Conservation (phyloP, 768 basidiomycete genomes). For the Rhizopogon sp. region DNA sequence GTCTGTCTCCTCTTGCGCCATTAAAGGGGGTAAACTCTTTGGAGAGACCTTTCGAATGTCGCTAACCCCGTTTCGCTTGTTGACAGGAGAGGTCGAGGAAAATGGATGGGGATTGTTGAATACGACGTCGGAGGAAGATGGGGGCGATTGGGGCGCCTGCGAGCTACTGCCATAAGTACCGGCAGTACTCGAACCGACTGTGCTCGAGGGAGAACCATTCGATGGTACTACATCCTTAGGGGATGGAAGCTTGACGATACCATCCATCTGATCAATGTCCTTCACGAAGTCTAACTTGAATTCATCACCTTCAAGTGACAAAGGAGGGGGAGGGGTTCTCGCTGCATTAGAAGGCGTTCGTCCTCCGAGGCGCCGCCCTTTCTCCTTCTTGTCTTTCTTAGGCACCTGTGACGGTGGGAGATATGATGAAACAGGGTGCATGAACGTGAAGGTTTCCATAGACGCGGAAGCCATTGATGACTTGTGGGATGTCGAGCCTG, state of each 20-base stretch:
- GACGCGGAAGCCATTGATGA: background rate
- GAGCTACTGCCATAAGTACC: conserved; percentile 36
- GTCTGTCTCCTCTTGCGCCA: conserved; percentile 7
- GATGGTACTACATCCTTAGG: conserved; percentile 10
- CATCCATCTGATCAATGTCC: conserved; percentile 63
- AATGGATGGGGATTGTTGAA: conserved; percentile 33
- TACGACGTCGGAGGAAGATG: conserved; percentile 25
- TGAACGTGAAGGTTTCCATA: background rate
- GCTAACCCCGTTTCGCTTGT: conserved; percentile 20
- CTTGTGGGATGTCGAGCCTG: background rate
- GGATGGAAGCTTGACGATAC: conserved; percentile 55
- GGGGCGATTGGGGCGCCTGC: conserved; percentile 29
- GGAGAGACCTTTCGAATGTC: conserved; percentile 46
- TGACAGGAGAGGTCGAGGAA: conserved; percentile 11
- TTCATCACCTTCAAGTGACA: conserved; percentile 17
- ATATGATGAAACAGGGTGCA: conserved; percentile 7
- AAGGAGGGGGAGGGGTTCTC: conserved; percentile 5
- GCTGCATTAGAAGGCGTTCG: conserved; percentile 19
- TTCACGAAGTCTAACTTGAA: conserved; percentile 16
- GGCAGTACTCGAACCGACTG: conserved; percentile 26
- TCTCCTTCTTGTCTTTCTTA: conserved; percentile 35
- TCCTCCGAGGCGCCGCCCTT: conserved; percentile 16
- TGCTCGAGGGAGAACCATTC: conserved; percentile 12
- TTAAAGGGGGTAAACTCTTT: conserved; percentile 31
- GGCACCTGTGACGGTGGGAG: conserved; percentile 8